Evolutionary conservation across 495 filamentous ascomycete genomes (phyloP).

Genomic region (Neurospora sublineolata): DNA sequence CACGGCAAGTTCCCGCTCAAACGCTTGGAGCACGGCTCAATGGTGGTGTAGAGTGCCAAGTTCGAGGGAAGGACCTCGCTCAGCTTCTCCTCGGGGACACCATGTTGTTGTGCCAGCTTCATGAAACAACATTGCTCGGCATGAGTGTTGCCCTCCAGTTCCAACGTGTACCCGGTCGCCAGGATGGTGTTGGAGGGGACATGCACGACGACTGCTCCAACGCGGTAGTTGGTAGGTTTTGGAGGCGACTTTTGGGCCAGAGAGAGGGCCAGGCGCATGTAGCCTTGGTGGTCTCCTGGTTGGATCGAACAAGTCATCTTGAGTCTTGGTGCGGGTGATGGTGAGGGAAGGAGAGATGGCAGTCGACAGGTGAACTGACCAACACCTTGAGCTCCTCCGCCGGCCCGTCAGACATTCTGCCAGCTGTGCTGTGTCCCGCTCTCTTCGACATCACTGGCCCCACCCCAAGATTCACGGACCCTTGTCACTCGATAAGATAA

Average conservation of each 20-base stretch:
- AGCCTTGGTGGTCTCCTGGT: constrained; percentile 43
- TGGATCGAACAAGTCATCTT: constrained; percentile 15
- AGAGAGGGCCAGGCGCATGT: constrained; percentile 61
- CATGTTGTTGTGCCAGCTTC: constrained; percentile 50
- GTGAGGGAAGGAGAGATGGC: not conserved
- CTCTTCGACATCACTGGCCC: not conserved
- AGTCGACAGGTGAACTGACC: not conserved
- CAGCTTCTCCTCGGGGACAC: constrained; percentile 44
- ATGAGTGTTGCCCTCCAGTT: constrained; percentile 86
- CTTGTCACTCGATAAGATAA: not conserved
- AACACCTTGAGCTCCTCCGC: not conserved
- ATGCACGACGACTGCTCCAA: constrained; percentile 73
- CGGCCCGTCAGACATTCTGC: not conserved
- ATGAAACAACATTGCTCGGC: constrained; percentile 85
- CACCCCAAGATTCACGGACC: not conserved
- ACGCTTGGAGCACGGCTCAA: constrained; percentile 82
- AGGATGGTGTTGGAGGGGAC: constrained; percentile 49
- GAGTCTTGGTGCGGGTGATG: not conserved
- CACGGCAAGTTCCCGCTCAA: constrained; percentile 75
- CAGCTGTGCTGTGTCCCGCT: not conserved
- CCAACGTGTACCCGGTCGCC: constrained; percentile 81
- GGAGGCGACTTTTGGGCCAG: constrained; percentile 68
- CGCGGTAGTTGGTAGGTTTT: constrained; percentile 83
- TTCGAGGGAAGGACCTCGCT: constrained; percentile 40
- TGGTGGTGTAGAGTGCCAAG: constrained; percentile 75